Evolutionary conservation across 306 rosid genomes (phyloP), one percentile per base, ranked within the genome.

Genomic region (Prunus mongolica): DNA sequence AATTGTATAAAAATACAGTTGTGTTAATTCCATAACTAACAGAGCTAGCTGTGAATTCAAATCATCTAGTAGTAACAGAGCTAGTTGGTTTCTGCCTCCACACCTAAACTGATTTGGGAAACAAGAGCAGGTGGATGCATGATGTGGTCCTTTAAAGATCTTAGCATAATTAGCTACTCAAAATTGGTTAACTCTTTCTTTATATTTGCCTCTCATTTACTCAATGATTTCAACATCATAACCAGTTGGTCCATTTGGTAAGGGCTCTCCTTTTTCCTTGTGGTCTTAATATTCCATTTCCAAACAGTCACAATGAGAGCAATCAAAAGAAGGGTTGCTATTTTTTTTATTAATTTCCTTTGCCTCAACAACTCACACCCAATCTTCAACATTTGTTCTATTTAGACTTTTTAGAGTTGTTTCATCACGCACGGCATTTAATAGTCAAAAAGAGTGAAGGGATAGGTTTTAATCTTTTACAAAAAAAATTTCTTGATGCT

Each of bases 391-490:
- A 15, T 14, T 62, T 41, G 7, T 45, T 24, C 13, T 19, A 69
- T 22, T 7, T 20, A 41, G 61, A 50, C 66, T 14, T 41, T 22
- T 12, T 20, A 24, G 64, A 30, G 52, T 54, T 20, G 27, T 47
- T 71, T 63, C 30, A 41, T 30, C 76, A 20, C 77, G 0, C 30
- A 80, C 80, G 84, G 68, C 84, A 75, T 57, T 69, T 12, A 13
- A 18, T 2, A 19, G 32, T 49, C 44, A 49, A 27, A 47, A 41
- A 46, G n/a, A 60, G 72, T 49, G 32, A 46, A 10, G 4, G 57
- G 12, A 12, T 5, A 52, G 68, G 52, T 13, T 3, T 54, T 18
- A 12, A 28, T 15, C 63, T 47, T 64, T 8, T 28, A 12, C 16
- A 24, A 19, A 8, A 24, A 19, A 8, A 41, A 25, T 22, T 69